These are phyloP conservation scores for Nigrospora sphaerica DNA, from an alignment of 2,329 filamentous ascomycete species.

Conservation along the genomic window DNA sequence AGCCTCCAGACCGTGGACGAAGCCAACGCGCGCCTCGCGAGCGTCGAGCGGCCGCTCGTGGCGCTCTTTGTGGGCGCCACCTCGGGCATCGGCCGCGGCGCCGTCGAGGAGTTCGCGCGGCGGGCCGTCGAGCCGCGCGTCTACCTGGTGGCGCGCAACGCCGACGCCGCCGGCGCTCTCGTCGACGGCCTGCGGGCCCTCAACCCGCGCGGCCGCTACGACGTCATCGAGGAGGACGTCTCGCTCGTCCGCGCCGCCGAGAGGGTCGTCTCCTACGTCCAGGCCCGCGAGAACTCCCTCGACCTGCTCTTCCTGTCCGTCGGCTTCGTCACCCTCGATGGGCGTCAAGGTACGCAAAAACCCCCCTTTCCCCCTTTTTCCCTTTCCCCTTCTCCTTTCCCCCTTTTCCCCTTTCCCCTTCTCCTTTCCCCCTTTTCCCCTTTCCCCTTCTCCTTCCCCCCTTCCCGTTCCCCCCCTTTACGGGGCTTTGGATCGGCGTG, in stretches of 20 bases:
- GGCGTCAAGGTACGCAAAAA: constrained; percentile 13
- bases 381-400: too few species aligned
- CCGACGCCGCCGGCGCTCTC: neutral
- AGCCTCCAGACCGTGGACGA: constrained; percentile 5
- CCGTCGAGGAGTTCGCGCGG: constrained; percentile 30
- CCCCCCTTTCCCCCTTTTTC: too few species aligned
- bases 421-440: too few species aligned
- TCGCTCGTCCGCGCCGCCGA: constrained; percentile 26
- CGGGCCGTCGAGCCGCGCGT: constrained; percentile 26
- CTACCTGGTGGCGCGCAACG: constrained; percentile 35
- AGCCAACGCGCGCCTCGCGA: constrained; percentile 21
- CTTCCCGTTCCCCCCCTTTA: too few species aligned
- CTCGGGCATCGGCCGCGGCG: constrained; percentile 36
- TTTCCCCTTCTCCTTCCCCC: too few species aligned
- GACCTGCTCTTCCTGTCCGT: constrained; percentile 31
- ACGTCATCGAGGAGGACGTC: constrained; percentile 21
- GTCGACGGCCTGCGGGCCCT: neutral
- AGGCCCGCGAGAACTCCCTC: constrained; percentile 17
- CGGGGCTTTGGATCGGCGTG: too few species aligned
- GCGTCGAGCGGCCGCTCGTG: constrained; percentile 11
- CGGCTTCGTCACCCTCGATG: constrained; percentile 16
- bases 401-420: too few species aligned
- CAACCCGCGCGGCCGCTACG: constrained; percentile 13
- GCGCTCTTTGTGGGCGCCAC: constrained; percentile 32
- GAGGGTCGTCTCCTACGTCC: constrained; percentile 20